These are phyloP conservation scores for Houttuynia cordata DNA, from an alignment of 164 flowering plant genomes.

Conservation along the genomic window DNA sequence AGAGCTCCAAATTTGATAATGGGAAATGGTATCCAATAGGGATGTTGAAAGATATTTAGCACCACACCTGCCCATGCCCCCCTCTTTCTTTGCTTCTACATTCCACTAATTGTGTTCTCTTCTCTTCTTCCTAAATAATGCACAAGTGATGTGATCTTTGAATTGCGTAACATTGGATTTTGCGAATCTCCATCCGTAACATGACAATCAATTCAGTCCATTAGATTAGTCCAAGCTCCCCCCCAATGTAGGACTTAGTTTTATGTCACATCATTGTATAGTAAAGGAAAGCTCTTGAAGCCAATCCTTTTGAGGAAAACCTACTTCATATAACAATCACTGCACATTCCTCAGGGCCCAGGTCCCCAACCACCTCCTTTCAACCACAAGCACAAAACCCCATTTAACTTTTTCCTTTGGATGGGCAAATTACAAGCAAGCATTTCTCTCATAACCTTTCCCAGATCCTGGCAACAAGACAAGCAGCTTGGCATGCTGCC, in stretches of 20 bases:
- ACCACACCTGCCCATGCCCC: no score
- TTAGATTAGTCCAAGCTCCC: constrained; percentile 5
- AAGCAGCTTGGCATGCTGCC: no score
- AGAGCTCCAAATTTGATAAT: no score
- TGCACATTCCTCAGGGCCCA: background rate
- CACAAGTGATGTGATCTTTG: background rate
- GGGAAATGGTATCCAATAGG: no score
- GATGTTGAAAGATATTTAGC: no score
- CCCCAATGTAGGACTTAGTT: constrained; percentile 1
- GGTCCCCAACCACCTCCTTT: background rate
- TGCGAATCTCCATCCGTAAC: constrained; percentile 1
- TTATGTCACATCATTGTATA: constrained; percentile 3
- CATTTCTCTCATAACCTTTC: no score
- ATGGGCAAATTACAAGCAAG: no score
- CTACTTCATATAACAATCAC: background rate
- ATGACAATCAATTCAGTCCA: background rate
- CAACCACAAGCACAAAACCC: background rate
- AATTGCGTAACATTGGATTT: background rate
- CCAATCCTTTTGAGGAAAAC: background rate
- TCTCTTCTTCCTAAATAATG: background rate
- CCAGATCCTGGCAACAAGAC: no score
- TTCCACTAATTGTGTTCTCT: background rate
- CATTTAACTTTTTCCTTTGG: background rate
- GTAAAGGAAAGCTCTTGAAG: background rate
- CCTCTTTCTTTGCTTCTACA: background rate